Base-by-base conservation (phyloP, 305 asterid genomes). In the Fraxinus floribunda region DNA sequence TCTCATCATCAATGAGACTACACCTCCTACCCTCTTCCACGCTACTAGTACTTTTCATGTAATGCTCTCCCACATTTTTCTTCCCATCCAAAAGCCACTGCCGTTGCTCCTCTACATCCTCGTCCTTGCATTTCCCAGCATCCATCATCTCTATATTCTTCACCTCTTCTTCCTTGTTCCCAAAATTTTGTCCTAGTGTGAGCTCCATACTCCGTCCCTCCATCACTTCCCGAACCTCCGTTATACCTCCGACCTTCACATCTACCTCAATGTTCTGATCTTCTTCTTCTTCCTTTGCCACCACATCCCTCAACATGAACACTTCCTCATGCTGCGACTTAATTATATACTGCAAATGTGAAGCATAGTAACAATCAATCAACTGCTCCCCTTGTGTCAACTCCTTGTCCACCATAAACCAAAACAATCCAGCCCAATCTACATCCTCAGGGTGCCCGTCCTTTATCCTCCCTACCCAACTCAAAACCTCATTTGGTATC, bases 321-420 rank as follows among this genome's bases (percentile, higher is more conserved):
- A 88, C 66, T 4, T 82, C 75, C 78, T 80, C 82, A 0, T 89
- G 92, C 84, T 91, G 97, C 7, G 52, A 84, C 89, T 86, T 92
- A 11, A 95, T 89, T 90, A 94, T 84, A 74, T 87, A 87, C 88
- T 91, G 99, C 91, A 95, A 81, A 88, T 95, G 98, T 0, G 94
- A 87, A 0, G 98, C 99, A 30, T 95, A 95, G 83, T 92, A 89
- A 83, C 99, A 95, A 83, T 95, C 89, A 75, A 22, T 80, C 89
- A 95, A 86, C 44, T 79, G 84, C 3, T 78, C 92, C 80, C 95
- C 97, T 84, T 85, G 90, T 74, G 78, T 80, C 91, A 95, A 76
- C 85, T 95, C 99, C 85, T 89, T 91, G 87, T 94, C 98, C 84
- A 94, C 95, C 99, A 95, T 95, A 55, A 89, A 91, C 98, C 98